Base-by-base conservation (phyloP, 139 green algal species). In the Chlamydomonas incerta region DNA sequence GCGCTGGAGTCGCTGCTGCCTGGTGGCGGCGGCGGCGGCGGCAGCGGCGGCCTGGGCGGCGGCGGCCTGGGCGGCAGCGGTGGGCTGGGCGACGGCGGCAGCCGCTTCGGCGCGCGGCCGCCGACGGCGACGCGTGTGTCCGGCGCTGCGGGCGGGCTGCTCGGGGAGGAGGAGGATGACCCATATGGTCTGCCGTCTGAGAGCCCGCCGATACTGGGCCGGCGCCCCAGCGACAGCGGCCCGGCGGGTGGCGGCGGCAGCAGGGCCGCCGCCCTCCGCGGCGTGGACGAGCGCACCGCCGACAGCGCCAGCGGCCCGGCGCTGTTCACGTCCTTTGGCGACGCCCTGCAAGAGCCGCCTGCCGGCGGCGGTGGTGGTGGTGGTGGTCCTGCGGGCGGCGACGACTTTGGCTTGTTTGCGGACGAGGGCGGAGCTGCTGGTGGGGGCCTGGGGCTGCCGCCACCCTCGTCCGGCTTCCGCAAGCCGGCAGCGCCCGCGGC, bases 271-370 rank as follows among this genome's bases (percentile, higher is more conserved):
- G 20, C 21, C 69, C 6, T 41, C 24, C 6, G 33, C 33, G 33
- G 10, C 33, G 67, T 8, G 13, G 33, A 13, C 18, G 67, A 47
- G 10, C 8, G 65, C n/a, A 21, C 8, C 65, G 23, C 62, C 41
- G 41, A 50, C 10, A 74, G 60, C 47, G 79, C 79, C 79, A 85
- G 79, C 79, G 79, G 79, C 13, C 66, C 79, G 2, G 79, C 79
- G 50, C 47, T 85, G n/a, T 57, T 85, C 31, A 85, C 79, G 2
- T 85, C 79, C 23, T 85, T 85, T 33, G 79, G 79, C 1, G 79
- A 85, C 18, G 79, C 66, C 1, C 69, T 85, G 18, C 46, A 71
- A 17, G 76, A 83, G 3, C 26, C 28, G 31, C 1, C 62, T 8
- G 62, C 24, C 17, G 21, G 17, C 37, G 41, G 62, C 17, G 26